A percentile compares a stretch with the other conserved stretches of the same genome.
phyloP scores from a whole-genome alignment of 78 protist species.

The Cyanophora paradoxa region DNA sequence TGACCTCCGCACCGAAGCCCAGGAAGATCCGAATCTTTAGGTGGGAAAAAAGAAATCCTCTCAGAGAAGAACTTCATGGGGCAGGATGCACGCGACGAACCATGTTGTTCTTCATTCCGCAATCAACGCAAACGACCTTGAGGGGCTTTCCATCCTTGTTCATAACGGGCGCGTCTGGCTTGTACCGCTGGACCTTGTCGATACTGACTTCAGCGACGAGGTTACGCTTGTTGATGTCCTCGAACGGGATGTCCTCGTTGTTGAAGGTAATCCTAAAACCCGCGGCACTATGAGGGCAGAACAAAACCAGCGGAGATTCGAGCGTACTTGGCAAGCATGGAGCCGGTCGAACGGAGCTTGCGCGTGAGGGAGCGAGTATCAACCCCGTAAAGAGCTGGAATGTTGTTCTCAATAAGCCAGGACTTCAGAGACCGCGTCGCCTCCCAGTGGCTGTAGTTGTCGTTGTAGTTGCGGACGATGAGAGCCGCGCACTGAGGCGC shows the following conservation, averaged over 20 bases:
- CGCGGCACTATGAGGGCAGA: constrained; percentile 48
- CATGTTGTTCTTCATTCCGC: constrained; percentile 67
- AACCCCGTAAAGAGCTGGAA: constrained; percentile 87
- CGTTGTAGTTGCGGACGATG: constrained; percentile 55
- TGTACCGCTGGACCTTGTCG: not conserved
- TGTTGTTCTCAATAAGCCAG: constrained; percentile 72
- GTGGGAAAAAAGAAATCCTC: too few species aligned
- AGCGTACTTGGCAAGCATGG: not conserved
- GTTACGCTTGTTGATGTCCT: constrained; percentile 45
- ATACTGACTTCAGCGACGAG: constrained; percentile 37
- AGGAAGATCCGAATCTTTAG: constrained; percentile 69
- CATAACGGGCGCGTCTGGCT: not conserved
- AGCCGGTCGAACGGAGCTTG: constrained; percentile 49
- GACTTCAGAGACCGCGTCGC: constrained; percentile 64
- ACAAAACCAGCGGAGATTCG: not conserved
- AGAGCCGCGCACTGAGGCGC: constrained; percentile 53
- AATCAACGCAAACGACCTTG: constrained; percentile 59
- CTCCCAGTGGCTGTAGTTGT: constrained; percentile 89
- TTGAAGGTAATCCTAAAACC: constrained; percentile 67
- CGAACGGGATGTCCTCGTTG: not conserved
- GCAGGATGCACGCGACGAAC: too few species aligned
- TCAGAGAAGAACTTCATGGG: too few species aligned
- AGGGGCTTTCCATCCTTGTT: not conserved
- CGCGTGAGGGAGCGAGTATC: constrained; percentile 90
- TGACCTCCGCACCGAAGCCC: constrained; percentile 43